Conservation (phyloP, 106 monocot genomes). For the Phalaenopsis aphrodite region DNA sequence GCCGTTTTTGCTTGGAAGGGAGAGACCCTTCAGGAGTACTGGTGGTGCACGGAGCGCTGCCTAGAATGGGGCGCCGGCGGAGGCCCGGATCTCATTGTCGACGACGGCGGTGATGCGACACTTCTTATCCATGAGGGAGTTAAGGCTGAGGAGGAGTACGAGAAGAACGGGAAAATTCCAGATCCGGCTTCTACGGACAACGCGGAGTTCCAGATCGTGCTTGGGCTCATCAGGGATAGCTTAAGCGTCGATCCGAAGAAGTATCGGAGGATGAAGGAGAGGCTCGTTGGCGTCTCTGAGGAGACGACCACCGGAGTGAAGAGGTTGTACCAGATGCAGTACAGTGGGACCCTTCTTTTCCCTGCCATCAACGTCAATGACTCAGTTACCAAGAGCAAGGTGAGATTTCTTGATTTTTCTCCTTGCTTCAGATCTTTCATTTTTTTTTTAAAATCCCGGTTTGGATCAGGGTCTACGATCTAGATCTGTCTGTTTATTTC, state of each 20-base stretch:
- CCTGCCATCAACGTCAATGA: constrained; percentile 62
- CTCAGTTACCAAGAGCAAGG: constrained; percentile 71
- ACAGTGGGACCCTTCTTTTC: constrained; percentile 35
- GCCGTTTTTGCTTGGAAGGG: constrained; percentile 38
- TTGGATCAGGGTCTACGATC: constrained; percentile 1
- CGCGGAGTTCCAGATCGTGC: constrained; percentile 34
- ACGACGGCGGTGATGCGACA: constrained; percentile 25
- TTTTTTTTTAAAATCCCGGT: not conserved
- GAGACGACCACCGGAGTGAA: constrained; percentile 61
- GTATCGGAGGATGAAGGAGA: constrained; percentile 38
- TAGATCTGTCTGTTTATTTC: not conserved
- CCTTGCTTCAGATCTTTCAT: not conserved
- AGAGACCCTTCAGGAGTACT: constrained; percentile 31
- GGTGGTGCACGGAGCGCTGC: constrained; percentile 37
- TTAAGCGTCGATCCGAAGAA: constrained; percentile 25
- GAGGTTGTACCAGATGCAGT: constrained; percentile 51
- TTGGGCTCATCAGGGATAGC: constrained; percentile 22
- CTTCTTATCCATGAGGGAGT: constrained; percentile 29
- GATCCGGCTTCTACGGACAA: constrained; percentile 29
- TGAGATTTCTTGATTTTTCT: not conserved
- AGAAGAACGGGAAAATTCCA: constrained; percentile 27
- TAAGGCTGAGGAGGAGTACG: constrained; percentile 23
- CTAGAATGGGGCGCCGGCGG: constrained; percentile 32
- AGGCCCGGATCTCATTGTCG: constrained; percentile 32
- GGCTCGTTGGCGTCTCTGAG: constrained; percentile 48